Percentiles rank a stretch among this genome's conserved stretches.
Conservation (phyloP, 176 grass and related monocot species). For the Ananas comosus region DNA sequence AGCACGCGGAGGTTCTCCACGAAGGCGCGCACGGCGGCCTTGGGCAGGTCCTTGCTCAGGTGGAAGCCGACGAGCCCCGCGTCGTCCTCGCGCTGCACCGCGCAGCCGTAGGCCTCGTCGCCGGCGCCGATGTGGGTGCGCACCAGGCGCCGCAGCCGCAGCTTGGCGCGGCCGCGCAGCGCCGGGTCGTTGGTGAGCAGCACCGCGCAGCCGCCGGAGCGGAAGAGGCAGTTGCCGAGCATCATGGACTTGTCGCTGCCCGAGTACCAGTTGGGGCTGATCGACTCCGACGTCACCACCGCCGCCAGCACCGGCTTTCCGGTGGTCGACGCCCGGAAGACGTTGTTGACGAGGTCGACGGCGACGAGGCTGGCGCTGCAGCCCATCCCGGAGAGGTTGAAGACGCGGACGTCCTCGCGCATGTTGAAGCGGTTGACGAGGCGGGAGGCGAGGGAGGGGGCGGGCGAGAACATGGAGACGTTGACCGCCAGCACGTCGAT, state of each 20-base stretch:
- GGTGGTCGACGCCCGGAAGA: slow-evolving; percentile 29
- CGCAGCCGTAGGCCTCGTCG: slow-evolving; percentile 32
- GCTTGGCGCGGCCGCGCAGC: slow-evolving; percentile 41
- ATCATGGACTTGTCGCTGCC: slow-evolving; percentile 96
- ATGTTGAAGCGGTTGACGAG: slow-evolving; percentile 42
- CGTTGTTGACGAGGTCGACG: slow-evolving; percentile 48
- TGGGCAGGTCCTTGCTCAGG: slow-evolving; percentile 82
- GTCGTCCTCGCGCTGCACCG: slow-evolving; percentile 54
- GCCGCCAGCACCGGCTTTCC: slow-evolving; percentile 24
- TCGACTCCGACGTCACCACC: slow-evolving; percentile 63
- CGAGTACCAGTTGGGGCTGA: slow-evolving; percentile 78
- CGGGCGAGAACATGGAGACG: slow-evolving; percentile 55
- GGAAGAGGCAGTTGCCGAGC: slow-evolving; percentile 93
- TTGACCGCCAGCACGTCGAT: slow-evolving; percentile 63
- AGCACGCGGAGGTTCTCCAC: slow-evolving; percentile 62
- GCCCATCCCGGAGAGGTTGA: slow-evolving; percentile 78
- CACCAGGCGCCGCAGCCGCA: slow-evolving; percentile 62
- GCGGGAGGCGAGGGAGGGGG: slow-evolving; percentile 39
- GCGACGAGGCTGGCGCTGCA: slow-evolving; percentile 61
- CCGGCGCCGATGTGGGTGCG: slow-evolving; percentile 47
- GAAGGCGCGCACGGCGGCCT: slow-evolving; percentile 77
- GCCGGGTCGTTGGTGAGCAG: slow-evolving; percentile 70
- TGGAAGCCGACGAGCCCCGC: slow-evolving; percentile 56
- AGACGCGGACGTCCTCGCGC: slow-evolving; percentile 52
- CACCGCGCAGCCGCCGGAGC: slow-evolving; percentile 61